phyloP scores from a whole-genome alignment of 2,329 filamentous ascomycete species.

The Myriosclerotinia scirpicola region DNA sequence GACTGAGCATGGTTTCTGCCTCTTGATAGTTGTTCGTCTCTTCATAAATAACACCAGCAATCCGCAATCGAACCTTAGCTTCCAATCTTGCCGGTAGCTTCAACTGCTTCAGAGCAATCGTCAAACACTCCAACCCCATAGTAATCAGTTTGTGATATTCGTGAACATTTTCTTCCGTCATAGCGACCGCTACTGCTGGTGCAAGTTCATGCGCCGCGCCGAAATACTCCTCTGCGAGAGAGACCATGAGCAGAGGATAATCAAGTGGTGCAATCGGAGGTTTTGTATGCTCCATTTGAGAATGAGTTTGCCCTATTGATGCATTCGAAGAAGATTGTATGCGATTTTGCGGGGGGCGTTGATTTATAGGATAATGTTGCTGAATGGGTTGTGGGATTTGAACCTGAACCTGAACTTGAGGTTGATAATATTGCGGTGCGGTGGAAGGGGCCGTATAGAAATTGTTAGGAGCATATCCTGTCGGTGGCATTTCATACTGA shows the following conservation, averaged over 20 bases:
- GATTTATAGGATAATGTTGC: constrained; percentile 23
- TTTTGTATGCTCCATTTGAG: constrained; percentile 21
- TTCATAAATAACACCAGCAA: constrained; percentile 67
- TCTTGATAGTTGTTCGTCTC: constrained; percentile 76
- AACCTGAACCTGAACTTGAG: constrained; percentile 21
- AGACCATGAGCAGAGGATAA: constrained; percentile 53
- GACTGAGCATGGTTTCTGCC: constrained; percentile 69
- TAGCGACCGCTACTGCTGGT: constrained; percentile 49
- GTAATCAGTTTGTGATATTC: constrained; percentile 72
- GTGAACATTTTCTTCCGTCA: constrained; percentile 53
- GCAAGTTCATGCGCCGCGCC: constrained; percentile 60
- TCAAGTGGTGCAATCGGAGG: constrained; percentile 28
- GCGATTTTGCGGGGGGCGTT: constrained; percentile 15
- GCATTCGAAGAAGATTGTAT: constrained; percentile 19
- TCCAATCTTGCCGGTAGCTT: constrained; percentile 64
- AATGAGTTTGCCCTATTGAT: constrained; percentile 15
- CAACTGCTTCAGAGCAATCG: constrained; percentile 63
- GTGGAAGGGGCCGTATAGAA: constrained; percentile 11
- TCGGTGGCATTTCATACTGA: constrained; percentile 17
- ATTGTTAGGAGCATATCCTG: constrained; percentile 21
- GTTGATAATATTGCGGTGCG: constrained; percentile 26
- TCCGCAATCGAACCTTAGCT: constrained; percentile 67
- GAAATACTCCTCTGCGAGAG: constrained; percentile 76
- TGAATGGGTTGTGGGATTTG: constrained; percentile 25
- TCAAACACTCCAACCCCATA: constrained; percentile 70